Evolutionary conservation across 371 early-diverging fungal genomes (phyloP), one percentile per base, ranked within the genome.

Genomic region (Coemansia sp.): DNA sequence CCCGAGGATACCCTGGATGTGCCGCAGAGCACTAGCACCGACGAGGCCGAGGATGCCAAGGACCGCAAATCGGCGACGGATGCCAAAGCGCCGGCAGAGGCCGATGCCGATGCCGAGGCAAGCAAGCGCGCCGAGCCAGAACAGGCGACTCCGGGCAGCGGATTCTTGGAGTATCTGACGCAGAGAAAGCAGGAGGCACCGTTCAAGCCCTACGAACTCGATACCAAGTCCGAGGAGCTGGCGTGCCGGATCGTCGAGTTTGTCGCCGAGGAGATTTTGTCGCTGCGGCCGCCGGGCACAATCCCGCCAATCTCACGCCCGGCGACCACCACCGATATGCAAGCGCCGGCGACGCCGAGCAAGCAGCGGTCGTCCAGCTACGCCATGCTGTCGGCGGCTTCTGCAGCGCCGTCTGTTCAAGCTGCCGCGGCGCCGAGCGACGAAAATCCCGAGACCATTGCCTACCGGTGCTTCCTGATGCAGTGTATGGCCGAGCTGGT

Each of bases 401-500:
- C 52, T 3, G 35, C 58, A 58, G 13, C 54, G 9, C 31, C 32
- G 10, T 4, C 54, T 7, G 53, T 5, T n/a, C 53, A 31, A 38
- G 49, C 62, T 5, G 52, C 62, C 11, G 32, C 53, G n/a, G 32
- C 56, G 8, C 26, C 50, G n/a, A 41, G 57, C 1, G 67, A 67
- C 2, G 83, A 86, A 57, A 67, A 45, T 45, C 62, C 80, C 4
- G 76, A 81, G 32, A 74, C 76, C 7, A 70, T 74, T 79, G 62
- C 88, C 5, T 89, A 89, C 59, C 87, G 93, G 20, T 88, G 90
- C 53, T 93, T 91, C 81, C 62, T 96, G 38, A 73, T 98, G 55
- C 94, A 94, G 75, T 85, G 87, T 43, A 79, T 96, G 36, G 83
- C 89, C 9, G 98, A 98, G 71, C 82, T 98, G 6, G 82, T 93